phyloP scores from a whole-genome alignment of 2,329 filamentous ascomycete genomes.

The Dactylonectria estremocensis region DNA sequence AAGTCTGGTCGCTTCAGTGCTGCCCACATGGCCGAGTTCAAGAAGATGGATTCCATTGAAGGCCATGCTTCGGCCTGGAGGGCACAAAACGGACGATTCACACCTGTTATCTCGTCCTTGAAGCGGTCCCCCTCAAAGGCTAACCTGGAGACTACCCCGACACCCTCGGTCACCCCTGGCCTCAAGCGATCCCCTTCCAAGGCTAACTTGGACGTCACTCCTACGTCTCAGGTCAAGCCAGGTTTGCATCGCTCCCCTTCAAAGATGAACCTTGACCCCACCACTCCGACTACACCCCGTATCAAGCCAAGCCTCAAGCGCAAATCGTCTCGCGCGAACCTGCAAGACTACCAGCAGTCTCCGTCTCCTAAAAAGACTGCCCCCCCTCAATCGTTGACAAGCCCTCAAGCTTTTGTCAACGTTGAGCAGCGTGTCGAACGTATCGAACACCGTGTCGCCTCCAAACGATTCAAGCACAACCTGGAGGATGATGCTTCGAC shows the following conservation, averaged over 20 bases:
- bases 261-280: conserved; percentile 65
- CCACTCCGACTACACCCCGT: conserved; percentile 63
- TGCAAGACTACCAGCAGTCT: conserved; percentile 50
- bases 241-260: conserved; percentile 51
- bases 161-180: conserved; percentile 53
- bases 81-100: conserved; percentile 67
- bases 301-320: conserved; percentile 53
- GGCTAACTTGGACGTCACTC: conserved; percentile 67
- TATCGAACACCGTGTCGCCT: conserved; percentile 53
- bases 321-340: conserved; percentile 46
- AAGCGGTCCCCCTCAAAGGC: conserved; percentile 68
- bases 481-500: conserved; percentile 79
- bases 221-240: conserved; percentile 54
- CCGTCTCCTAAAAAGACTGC: conserved; percentile 49
- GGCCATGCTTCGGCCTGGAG: conserved; percentile 87
- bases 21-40: conserved; percentile 89
- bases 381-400: conserved; percentile 34
- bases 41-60: conserved; percentile 97
- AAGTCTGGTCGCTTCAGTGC: conserved; percentile 86
- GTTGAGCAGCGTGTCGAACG: conserved; percentile 35
- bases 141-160: conserved; percentile 67
- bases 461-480: conserved; percentile 81
- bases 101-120: conserved; percentile 60
- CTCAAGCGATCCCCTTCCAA: conserved; percentile 51
- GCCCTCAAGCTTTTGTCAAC: conserved; percentile 40